Percentiles rank a stretch among this genome's conserved stretches.
Conservation (phyloP, 495 filamentous ascomycete species). For the Podospora anserina region DNA sequence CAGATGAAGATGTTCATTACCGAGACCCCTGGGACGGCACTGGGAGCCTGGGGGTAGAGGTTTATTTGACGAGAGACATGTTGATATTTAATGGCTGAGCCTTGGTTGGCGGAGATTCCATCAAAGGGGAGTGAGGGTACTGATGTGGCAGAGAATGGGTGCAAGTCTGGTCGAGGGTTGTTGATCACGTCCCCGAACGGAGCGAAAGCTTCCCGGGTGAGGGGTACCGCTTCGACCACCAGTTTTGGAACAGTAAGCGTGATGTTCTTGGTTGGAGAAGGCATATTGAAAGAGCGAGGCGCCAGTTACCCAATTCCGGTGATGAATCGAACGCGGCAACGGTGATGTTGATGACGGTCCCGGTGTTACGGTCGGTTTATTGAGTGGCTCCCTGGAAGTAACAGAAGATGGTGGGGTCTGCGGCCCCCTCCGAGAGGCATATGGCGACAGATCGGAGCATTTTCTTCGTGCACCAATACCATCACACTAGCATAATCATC, state of each 20-base stretch:
- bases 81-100: constrained; percentile 79
- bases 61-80: constrained; percentile 69
- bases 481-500: background rate
- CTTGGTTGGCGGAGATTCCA: constrained; percentile 69
- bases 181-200: constrained; percentile 80
- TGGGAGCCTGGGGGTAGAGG: constrained; percentile 64
- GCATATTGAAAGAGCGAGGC: background rate
- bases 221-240: constrained; percentile 52
- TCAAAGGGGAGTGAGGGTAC: constrained; percentile 38
- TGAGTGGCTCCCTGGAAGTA: background rate
- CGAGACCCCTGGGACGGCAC: constrained; percentile 54
- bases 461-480: background rate
- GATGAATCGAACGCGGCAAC: background rate
- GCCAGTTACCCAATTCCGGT: background rate
- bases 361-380: background rate
- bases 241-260: constrained; percentile 19
- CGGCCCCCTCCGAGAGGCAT: background rate
- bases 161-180: constrained; percentile 59
- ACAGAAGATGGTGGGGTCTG: background rate
- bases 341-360: background rate
- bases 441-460: background rate
- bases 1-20: constrained; percentile 89
- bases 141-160: constrained; percentile 37
- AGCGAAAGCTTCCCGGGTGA: constrained; percentile 65
- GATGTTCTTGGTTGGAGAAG: constrained; percentile 12